phyloP scores from a whole-genome alignment of 306 rosid genomes.

The Pterocarpus macrocarpus region DNA sequence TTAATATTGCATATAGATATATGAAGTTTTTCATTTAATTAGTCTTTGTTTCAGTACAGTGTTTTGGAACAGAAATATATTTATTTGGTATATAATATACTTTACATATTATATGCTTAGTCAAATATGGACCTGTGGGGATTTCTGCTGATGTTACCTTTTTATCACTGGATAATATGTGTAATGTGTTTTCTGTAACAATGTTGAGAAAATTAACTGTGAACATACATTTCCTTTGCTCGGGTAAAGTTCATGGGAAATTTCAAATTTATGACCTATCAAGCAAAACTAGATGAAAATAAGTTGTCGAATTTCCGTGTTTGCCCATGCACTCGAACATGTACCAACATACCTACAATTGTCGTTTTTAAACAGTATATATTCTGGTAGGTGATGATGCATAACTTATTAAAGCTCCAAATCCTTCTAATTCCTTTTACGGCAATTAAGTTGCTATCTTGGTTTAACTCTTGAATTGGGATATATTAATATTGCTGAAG shows the following conservation, averaged over 20 bases:
- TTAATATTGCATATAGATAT: not conserved
- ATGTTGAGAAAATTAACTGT: conserved; percentile 5
- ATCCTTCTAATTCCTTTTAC: conserved; percentile 20
- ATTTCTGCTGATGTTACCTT: conserved; percentile 13
- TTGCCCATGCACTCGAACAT: conserved; percentile 15
- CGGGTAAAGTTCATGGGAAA: not conserved
- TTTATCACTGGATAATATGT: not conserved
- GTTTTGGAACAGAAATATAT: not conserved
- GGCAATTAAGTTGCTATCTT: not conserved
- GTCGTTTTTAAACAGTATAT: not conserved
- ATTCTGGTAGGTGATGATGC: not conserved
- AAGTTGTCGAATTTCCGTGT: conserved; percentile 8
- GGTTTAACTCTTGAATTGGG: conserved; percentile 17
- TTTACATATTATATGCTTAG: conserved; percentile 4
- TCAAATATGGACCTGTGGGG: conserved; percentile 16
- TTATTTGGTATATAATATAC: not conserved
- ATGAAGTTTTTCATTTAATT: not conserved
- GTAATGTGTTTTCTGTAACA: not conserved
- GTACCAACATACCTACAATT: not conserved
- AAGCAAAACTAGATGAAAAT: conserved; percentile 7
- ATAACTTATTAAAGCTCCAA: not conserved
- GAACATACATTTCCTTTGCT: not conserved
- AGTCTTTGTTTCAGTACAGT: not conserved
- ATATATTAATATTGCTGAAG: conserved; percentile 20
- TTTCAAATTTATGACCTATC: not conserved